Evolutionary conservation across 108 stramenopile species (phyloP).

Genomic region (Thalassiosira profunda): DNA sequence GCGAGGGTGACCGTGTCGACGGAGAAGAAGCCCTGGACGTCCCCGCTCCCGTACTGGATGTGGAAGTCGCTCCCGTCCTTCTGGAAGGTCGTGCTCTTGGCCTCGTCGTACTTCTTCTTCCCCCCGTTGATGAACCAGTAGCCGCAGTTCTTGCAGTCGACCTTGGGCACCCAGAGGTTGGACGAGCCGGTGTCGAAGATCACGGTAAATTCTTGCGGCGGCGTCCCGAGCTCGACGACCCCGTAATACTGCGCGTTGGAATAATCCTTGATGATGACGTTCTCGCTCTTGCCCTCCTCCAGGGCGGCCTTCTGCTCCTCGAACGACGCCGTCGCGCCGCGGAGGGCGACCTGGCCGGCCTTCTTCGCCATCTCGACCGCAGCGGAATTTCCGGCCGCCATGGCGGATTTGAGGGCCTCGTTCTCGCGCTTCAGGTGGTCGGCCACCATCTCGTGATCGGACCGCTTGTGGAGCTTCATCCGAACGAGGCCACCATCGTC

Average conservation of each 20-base stretch:
- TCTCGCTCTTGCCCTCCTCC: constrained; percentile 50
- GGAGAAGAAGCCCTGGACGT: constrained; percentile 78
- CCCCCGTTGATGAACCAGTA: constrained; percentile 57
- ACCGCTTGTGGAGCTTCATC: constrained; percentile 51
- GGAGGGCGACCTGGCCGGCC: not conserved
- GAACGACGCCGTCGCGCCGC: not conserved
- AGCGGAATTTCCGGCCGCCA: constrained; percentile 1
- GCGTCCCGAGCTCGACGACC: constrained; percentile 73
- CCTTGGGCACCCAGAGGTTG: constrained; percentile 96
- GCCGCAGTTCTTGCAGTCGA: constrained; percentile 71
- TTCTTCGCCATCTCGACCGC: not conserved
- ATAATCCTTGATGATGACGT: constrained; percentile 85
- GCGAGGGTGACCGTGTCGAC: constrained; percentile 73
- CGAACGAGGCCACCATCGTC: constrained; percentile 33
- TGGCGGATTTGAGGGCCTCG: constrained; percentile 50
- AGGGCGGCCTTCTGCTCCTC: not conserved
- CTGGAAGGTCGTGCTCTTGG: constrained; percentile 52
- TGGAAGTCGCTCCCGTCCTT: constrained; percentile 66
- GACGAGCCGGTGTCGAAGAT: constrained; percentile 96
- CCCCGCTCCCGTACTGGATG: constrained; percentile 92
- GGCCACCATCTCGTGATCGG: constrained; percentile 71
- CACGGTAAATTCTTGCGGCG: constrained; percentile 83
- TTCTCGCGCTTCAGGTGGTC: constrained; percentile 72
- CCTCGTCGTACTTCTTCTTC: constrained; percentile 59
- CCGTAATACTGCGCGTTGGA: constrained; percentile 91